Conservation (phyloP, 306 rosid genomes). For the Inga leiocalycina region DNA sequence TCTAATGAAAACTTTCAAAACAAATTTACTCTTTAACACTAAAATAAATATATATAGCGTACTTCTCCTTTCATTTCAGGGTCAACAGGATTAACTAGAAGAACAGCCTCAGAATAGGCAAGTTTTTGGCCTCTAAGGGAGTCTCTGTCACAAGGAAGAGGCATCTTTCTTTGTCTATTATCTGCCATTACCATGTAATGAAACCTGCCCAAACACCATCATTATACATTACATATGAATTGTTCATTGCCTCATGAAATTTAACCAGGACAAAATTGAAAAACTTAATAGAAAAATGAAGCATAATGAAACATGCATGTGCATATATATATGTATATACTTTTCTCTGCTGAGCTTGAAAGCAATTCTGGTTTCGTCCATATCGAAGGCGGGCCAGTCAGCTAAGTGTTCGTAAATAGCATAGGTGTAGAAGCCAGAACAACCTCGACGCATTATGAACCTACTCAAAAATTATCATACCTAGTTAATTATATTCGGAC, state of each 20-base stretch:
- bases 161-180: constrained; percentile 84
- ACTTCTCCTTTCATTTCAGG: constrained; percentile 85
- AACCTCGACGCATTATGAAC: constrained; percentile 81
- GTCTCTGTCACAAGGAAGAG: constrained; percentile 78
- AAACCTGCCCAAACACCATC: constrained; percentile 53
- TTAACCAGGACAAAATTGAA: neutral
- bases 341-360: constrained; percentile 97
- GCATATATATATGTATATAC: constrained; percentile 28
- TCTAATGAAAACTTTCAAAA: rapidly evolving
- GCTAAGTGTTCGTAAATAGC: constrained; percentile 82
- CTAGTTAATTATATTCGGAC: neutral
- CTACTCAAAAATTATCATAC: constrained; percentile 35
- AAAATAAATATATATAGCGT: neutral
- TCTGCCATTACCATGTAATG: constrained; percentile 95
- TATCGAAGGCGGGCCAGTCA: constrained; percentile 83
- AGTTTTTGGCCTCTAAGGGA: constrained; percentile 60
- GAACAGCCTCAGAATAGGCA: constrained; percentile 84
- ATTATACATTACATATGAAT: neutral
- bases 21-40: neutral
- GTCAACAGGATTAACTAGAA: constrained; percentile 72
- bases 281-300: neutral
- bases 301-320: neutral
- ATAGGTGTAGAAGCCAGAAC: constrained; percentile 84
- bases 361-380: constrained; percentile 84
- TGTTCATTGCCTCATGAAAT: neutral